Percentiles rank a stretch among this genome's conserved stretches.
phyloP scores from a whole-genome alignment of 495 filamentous ascomycete species.

The Aspergillus biplanus region DNA sequence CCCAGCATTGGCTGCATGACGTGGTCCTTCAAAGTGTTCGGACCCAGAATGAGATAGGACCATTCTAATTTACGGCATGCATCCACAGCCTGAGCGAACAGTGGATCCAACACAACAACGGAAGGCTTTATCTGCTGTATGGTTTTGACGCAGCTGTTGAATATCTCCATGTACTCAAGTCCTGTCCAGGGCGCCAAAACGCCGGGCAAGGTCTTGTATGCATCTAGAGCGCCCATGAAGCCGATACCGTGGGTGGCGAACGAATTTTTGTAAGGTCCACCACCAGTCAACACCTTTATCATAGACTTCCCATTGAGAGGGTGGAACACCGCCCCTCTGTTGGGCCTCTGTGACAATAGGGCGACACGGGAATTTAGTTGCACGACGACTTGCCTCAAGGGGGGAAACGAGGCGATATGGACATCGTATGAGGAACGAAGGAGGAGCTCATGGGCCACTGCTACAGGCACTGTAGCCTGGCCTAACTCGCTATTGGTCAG shows the following conservation, averaged over 20 bases:
- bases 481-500: slow-evolving; percentile 52
- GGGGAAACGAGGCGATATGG: slow-evolving; percentile 50
- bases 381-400: slow-evolving; percentile 28
- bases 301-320: slow-evolving; percentile 33
- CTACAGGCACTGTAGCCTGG: slow-evolving; percentile 48
- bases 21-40: slow-evolving; percentile 37
- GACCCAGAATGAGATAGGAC: slow-evolving; percentile 35
- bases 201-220: slow-evolving; percentile 22
- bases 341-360: neutral
- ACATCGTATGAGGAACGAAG: slow-evolving; percentile 38
- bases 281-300: slow-evolving; percentile 29
- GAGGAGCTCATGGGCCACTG: slow-evolving; percentile 46
- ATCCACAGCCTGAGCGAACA: slow-evolving; percentile 44
- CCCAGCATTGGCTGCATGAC: slow-evolving; percentile 38
- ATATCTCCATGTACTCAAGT: slow-evolving; percentile 42
- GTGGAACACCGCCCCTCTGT: slow-evolving; percentile 32
- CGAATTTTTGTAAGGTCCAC: neutral
- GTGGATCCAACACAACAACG: slow-evolving; percentile 44
- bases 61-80: slow-evolving; percentile 35
- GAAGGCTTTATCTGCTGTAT: slow-evolving; percentile 37
- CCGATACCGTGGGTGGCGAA: slow-evolving; percentile 25
- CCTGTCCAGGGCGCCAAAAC: slow-evolving; percentile 38
- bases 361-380: slow-evolving; percentile 24
- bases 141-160: slow-evolving; percentile 35
- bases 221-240: slow-evolving; percentile 27